Base-by-base conservation (phyloP, 257 asterid species). In the Thymus mandschuricus region DNA sequence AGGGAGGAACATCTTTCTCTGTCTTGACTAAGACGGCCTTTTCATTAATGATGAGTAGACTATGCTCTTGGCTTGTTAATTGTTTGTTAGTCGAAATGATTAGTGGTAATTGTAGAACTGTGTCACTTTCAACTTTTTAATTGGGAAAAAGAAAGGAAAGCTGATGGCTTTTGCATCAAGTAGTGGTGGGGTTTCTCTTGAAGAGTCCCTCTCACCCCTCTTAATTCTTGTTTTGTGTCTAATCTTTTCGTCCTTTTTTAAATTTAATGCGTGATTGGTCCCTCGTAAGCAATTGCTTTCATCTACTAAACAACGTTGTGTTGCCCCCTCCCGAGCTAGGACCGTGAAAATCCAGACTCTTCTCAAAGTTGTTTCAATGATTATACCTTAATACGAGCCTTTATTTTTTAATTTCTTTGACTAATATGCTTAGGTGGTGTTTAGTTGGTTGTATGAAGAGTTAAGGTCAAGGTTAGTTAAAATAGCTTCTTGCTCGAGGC, bases 51-150 rank as follows among this genome's bases (percentile, higher is more conserved):
- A 50, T 74, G 70, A 55, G 72, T 61, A 52, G 55, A 70, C 59
- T 52, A 48, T 70, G 72, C 65, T 54, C 45, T 40, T 44, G 7
- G 34, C 15, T 34, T 54, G 30, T 68, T 44, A 38, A 73, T 69
- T 41, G 75, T 66, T 51, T 68, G 49, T 21, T 73, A 69, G 77
- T 55, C 58, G 21, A 48, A n/a, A 30, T 57, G 70, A 55, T 34
- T 60, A 61, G 4, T 56, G 46, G 28, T 75, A 71, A 68, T 61
- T 8, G 68, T 52, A 44, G 12, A 33, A 40, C 49, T 29, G 69
- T 31, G 90, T 86, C 84, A 29, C 73, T 86, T 40, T 88, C 84
- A 71, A 68, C 88, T 82, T 82, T 86, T 83, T 56, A 56, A 74
- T 65, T 52, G 78, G 64, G 66, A 57, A 68, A 73, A 69, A 21